Evolutionary conservation across 2,329 filamentous ascomycete genomes (phyloP), one percentile per base, ranked within the genome.

Genomic region (Clathrospora elynae): DNA sequence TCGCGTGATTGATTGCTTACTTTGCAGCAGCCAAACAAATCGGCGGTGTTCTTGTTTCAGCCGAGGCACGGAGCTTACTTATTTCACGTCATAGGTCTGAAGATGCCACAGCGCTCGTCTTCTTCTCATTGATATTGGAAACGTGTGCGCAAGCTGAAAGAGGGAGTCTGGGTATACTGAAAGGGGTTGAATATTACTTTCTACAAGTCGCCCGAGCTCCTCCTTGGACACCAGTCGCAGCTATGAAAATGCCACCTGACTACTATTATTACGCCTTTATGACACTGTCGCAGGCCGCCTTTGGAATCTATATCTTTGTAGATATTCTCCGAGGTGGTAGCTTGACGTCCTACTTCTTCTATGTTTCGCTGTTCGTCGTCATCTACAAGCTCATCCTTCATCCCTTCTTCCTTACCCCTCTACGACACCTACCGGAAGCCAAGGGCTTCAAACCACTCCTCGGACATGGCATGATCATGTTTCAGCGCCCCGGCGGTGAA

Each of bases 401-500:
- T 31, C 71, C 72, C 1, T 69, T 67, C 44, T 63, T 70, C 47
- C 44, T 71, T 8, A 71, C 63, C 11, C 71, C 72, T 3, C 51
- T 74, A 6, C 59, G 71, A 10, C 63, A 73, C 46, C 55, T 75
- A 3, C 73, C 73, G 1, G 43, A 57, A 25, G 58, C 57, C 4
- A 37, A 34, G n/a, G 56, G 61, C 4, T 63, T 53, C 23, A 49
- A 32, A 13, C 67, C 65, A 6, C 37, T 75, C 9, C 25, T 75
- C 11, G 70, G 70, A 17, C 67, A 74, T 64, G 68, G 65, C 4
- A 38, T 63, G 7, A 51, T 60, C 4, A 57, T 70, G 37, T 65
- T 72, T 38, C 45, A 60, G 33, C 60, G 64, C 16, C 68, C 71
- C 2, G 55, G 62, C 4, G 70, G 71, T 6, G 37, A 48, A 2